These are phyloP conservation scores for Collybiopsis luxurians DNA, from an alignment of 768 basidiomycete species.

Conservation along the genomic window DNA sequence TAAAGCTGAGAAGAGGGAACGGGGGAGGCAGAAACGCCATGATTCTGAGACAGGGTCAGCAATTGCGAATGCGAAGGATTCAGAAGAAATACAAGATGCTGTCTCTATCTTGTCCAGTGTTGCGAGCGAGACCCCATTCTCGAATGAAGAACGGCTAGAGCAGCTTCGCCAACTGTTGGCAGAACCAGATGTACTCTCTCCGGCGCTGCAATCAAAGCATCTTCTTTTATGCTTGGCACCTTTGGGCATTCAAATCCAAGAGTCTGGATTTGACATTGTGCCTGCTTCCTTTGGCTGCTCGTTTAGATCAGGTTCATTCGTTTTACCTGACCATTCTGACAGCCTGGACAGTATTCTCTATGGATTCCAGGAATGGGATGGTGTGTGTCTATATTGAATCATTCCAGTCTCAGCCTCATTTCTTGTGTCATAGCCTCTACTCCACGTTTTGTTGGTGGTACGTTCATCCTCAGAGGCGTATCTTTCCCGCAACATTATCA, in stretches of 20 bases:
- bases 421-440: constrained; percentile 4
- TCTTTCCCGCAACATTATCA: constrained; percentile 39
- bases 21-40: constrained; percentile 17
- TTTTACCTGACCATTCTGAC: constrained; percentile 15
- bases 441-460: constrained; percentile 54
- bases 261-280: constrained; percentile 38
- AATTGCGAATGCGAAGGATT: neutral
- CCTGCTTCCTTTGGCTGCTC: constrained; percentile 21
- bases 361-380: constrained; percentile 14
- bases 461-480: constrained; percentile 52
- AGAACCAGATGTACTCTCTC: constrained; percentile 25
- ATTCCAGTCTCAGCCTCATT: neutral
- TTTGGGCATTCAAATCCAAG: constrained; percentile 31
- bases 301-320: constrained; percentile 3
- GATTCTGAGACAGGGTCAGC: neutral
- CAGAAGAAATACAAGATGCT: neutral
- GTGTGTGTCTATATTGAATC: neutral
- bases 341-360: constrained; percentile 2
- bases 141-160: constrained; percentile 17
- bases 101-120: neutral
- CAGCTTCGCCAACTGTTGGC: constrained; percentile 17
- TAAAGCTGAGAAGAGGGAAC: constrained; percentile 21
- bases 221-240: constrained; percentile 52
- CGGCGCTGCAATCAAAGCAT: constrained; percentile 32
- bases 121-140: neutral